Percentiles rank a stretch among this genome's conserved stretches.
These are phyloP conservation scores for Strigomonas culicis DNA, from an alignment of 208 protist genomes.

Conservation along the genomic window DNA sequence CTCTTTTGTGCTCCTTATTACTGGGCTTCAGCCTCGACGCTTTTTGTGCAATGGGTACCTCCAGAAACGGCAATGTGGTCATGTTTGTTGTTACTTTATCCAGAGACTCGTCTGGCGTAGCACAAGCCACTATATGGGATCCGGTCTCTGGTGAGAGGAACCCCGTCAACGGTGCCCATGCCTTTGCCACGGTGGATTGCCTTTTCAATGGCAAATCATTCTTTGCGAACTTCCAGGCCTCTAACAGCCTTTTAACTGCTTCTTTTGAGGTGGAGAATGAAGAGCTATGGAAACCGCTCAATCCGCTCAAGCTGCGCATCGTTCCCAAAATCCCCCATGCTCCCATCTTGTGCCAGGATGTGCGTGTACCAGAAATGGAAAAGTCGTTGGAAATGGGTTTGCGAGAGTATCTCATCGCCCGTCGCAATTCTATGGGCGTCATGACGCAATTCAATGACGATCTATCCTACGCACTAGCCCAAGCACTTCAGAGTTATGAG, in stretches of 20 bases:
- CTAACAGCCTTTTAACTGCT: conserved; percentile 37
- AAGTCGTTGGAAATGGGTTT: conserved; percentile 21
- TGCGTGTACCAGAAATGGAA: conserved; percentile 17
- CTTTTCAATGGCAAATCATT: conserved; percentile 85
- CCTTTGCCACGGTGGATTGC: conserved; percentile 70
- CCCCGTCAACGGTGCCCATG: conserved; percentile 31
- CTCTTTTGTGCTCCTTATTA: conserved; percentile 87
- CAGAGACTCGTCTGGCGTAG: not conserved
- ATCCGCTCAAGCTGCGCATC: conserved; percentile 85
- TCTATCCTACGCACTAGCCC: conserved; percentile 73
- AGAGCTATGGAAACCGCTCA: conserved; percentile 87
- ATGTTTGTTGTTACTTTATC: conserved; percentile 78
- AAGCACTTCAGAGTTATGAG: conserved; percentile 86
- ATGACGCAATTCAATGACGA: conserved; percentile 71
- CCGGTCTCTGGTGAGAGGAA: conserved; percentile 60
- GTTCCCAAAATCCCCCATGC: conserved; percentile 70
- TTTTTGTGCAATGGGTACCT: conserved; percentile 74
- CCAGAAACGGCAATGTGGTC: conserved; percentile 31
- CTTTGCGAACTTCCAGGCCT: conserved; percentile 86
- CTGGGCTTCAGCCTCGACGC: conserved; percentile 91
- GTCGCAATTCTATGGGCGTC: conserved; percentile 76
- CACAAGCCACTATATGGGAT: conserved; percentile 67
- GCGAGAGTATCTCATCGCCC: conserved; percentile 23
- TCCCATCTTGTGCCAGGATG: conserved; percentile 50
- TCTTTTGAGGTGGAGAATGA: conserved; percentile 90